phyloP scores from a whole-genome alignment of 495 filamentous ascomycete species.

The Cercophora sp. region DNA sequence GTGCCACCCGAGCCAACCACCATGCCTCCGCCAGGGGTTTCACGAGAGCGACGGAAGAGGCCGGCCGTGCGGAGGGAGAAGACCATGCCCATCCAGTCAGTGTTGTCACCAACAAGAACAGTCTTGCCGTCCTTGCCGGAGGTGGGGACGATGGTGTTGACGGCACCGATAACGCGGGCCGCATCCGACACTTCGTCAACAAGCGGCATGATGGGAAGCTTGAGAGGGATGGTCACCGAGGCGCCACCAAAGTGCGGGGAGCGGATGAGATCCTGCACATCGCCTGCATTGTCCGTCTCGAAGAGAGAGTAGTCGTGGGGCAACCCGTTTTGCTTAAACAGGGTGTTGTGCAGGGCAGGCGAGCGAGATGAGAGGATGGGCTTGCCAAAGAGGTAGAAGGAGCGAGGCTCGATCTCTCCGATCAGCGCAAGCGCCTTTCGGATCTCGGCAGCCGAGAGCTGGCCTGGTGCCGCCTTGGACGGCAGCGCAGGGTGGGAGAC shows the following conservation, averaged over 20 bases:
- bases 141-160: slow-evolving; percentile 80
- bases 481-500: slow-evolving; percentile 88
- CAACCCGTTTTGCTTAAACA: slow-evolving; percentile 75
- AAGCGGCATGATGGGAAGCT: slow-evolving; percentile 78
- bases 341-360: slow-evolving; percentile 81
- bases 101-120: slow-evolving; percentile 79
- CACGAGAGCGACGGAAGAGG: slow-evolving; percentile 38
- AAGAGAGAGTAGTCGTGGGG: slow-evolving; percentile 81
- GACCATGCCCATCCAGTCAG: slow-evolving; percentile 93
- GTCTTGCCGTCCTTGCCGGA: slow-evolving; percentile 28
- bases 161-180: slow-evolving; percentile 80
- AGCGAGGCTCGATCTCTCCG: slow-evolving; percentile 71
- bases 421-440: slow-evolving; percentile 69
- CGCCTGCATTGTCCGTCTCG: slow-evolving; percentile 66
- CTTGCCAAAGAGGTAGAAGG: slow-evolving; percentile 83
- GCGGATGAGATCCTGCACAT: slow-evolving; percentile 65
- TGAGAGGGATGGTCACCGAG: slow-evolving; percentile 93
- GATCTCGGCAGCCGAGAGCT: slow-evolving; percentile 89
- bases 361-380: slow-evolving; percentile 78
- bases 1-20: slow-evolving; percentile 92
- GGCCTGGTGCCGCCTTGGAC: slow-evolving; percentile 90
- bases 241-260: slow-evolving; percentile 80
- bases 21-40: slow-evolving; percentile 48
- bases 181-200: slow-evolving; percentile 76
- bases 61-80: slow-evolving; percentile 72